Base-by-base conservation (phyloP, 1,284 basidiomycete species). In the Melampsora larici-populina region DNA sequence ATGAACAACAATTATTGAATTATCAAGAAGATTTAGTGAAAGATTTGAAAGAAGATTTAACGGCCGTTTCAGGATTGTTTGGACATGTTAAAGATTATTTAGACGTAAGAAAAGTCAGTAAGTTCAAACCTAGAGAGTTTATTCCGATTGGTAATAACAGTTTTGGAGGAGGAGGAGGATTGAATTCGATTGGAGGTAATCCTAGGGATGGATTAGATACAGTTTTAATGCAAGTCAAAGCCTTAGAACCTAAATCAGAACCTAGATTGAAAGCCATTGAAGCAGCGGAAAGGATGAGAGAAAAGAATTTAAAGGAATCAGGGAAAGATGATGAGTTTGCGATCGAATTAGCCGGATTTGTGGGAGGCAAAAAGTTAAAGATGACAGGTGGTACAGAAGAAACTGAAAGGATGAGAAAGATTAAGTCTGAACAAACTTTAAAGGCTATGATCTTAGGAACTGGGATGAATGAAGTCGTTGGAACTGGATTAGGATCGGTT, bases 371-470 rank as follows among this genome's bases (percentile, higher is more conserved):
- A 86, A 94, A 90, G 85, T 85, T 97, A 83, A 92, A 90, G 86
- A 91, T 93, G 91, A 97, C 94, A 26, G 94, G 94, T 64, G 94
- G 94, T 7, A 90, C 93, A 29, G 94, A 96, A 83, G 94, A 97
- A 86, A 88, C 87, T 18, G 94, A 97, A 85, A 86, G 94, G 65
- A 87, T 94, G 80, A 86, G 94, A 80, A 91, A 93, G 86, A 89
- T 89, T 83, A 87, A 89, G 82, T 92, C 91, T 82, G 94, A 95
- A 71, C 85, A 89, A 85, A 90, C 91, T 26, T 85, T 97, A 79
- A 92, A 90, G 85, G 91, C 91, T 43, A 95, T 97, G 92, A 58
- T 58, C 17, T 43, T 43, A 15, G 43, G 43, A 15, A 43, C 43
- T 31, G 13, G n/a, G 36, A 18, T 36, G 24, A 58, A 55, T 60